Base-by-base conservation (phyloP, 2,329 filamentous ascomycete species). In the Intubia oerlemansii region DNA sequence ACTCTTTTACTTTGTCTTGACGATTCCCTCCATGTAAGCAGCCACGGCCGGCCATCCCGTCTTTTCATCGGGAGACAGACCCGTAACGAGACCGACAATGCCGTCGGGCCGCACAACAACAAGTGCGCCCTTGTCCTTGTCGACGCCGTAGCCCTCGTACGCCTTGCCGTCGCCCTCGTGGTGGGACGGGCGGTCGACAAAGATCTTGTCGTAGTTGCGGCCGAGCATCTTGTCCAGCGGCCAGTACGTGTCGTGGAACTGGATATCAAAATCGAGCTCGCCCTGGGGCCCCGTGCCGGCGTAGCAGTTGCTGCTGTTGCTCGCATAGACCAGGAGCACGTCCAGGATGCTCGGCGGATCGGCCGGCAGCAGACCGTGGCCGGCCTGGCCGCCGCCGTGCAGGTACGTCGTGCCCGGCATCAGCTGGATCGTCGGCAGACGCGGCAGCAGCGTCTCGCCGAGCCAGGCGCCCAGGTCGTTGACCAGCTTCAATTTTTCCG, bases 71-170 rank as follows among this genome's bases (percentile, higher is more conserved):
- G n/a, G n/a, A n/a, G n/a, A n/a, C 13, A 62, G 39, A 29, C 42
- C 35, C 5, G 40, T 36, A 3, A 51, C 35, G 24, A 45, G 50
- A 1, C 50, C 57, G 18, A 78, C 60, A 45, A 79, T 70, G 42
- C 74, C 68, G 50, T 80, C 75, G 3, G 74, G 75, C 27, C 29
- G 29, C 16, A 31, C 22, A n/a, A 22, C 28, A 2, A 34, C 32
- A 8, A 31, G 9, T 3, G 29, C 75, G 0, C 73, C 72, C 13
- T 47, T 45, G 30, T 59, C 49, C 12, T 38, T 43, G 36, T 67
- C 54, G 2, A 80, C 52, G 0, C 68, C 72, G 32, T 69, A 72
- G 4, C 54, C 56, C 32, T 58, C 49, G 39, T 76, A 66, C 0
- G 56, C 53, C 7, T 52, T 39, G 0, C 59, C 59, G 30, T 57